Evolutionary conservation across 2,329 filamentous ascomycete species (phyloP).

Genomic region (Penicillium sp.): DNA sequence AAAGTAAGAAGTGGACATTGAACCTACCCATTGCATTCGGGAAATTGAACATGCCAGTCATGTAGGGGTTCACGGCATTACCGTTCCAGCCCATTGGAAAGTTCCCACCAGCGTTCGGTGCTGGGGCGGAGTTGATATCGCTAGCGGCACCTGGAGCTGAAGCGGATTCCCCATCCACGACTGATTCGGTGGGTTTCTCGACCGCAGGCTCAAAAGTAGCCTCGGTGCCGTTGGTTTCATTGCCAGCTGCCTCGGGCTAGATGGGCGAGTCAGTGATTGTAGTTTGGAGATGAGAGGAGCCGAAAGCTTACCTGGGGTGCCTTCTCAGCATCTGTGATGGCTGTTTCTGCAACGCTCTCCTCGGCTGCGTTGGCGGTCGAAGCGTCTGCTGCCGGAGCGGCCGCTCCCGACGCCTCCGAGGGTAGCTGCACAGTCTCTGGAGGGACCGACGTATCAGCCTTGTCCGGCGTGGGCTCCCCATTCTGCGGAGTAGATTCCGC

Average conservation of each 20-base stretch:
- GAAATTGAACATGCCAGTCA: constrained; percentile 58
- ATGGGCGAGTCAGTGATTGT: neutral
- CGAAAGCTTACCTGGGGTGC: constrained; percentile 20
- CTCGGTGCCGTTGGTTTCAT: constrained; percentile 9
- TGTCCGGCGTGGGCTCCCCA: constrained; percentile 15
- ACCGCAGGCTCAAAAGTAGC: constrained; percentile 10
- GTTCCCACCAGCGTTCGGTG: constrained; percentile 50
- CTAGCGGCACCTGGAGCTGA: neutral
- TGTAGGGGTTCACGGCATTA: constrained; percentile 67
- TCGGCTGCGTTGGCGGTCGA: constrained; percentile 5
- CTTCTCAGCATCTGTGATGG: constrained; percentile 7
- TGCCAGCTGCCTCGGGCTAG: constrained; percentile 18
- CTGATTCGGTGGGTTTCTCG: constrained; percentile 10
- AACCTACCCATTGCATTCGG: constrained; percentile 87
- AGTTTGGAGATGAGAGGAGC: neutral
- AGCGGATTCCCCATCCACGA: neutral
- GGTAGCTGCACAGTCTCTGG: constrained; percentile 8
- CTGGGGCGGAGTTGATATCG: constrained; percentile 29
- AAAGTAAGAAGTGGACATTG: neutral
- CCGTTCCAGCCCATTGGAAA: constrained; percentile 66
- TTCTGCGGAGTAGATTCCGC: constrained; percentile 22
- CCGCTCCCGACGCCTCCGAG: neutral
- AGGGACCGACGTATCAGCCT: constrained; percentile 9
- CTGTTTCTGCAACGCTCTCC: constrained; percentile 6
- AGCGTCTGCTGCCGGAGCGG: constrained; percentile 3